A percentile compares a stretch with the other conserved stretches of the same genome.
These are phyloP conservation scores for Monilinia aucupariae DNA, from an alignment of 2,329 filamentous ascomycete species.

Conservation along the genomic window DNA sequence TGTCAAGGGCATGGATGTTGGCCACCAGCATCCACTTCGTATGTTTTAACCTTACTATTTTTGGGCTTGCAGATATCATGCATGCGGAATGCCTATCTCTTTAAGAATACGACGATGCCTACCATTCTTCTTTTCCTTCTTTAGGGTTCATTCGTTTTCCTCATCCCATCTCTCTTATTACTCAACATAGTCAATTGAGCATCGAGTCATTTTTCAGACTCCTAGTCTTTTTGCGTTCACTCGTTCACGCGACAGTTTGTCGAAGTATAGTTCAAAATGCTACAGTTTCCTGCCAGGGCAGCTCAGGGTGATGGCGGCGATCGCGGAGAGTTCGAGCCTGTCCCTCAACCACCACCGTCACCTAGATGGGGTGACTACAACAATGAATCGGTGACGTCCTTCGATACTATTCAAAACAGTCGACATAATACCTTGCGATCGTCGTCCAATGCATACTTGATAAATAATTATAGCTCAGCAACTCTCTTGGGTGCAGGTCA, in stretches of 20 bases:
- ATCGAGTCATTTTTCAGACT: background rate
- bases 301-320: conserved; percentile 2
- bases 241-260: background rate
- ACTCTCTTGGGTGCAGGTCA: background rate
- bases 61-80: conserved; percentile 5
- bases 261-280: conserved; percentile 1
- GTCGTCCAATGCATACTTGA: conserved; percentile 1
- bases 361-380: background rate
- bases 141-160: conserved; percentile 5
- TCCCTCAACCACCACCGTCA: conserved; percentile 5
- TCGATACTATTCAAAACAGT: conserved; percentile 1
- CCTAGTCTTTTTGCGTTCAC: background rate
- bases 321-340: conserved; percentile 11
- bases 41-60: conserved; percentile 3
- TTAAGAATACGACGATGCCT: conserved; percentile 13
- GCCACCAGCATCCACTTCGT: background rate
- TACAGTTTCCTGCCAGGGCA: conserved; percentile 12
- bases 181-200: background rate
- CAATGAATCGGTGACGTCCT: conserved; percentile 5
- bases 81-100: conserved; percentile 1
- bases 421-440: background rate
- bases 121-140: background rate
- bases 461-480: conserved; percentile 12
- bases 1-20: conserved; percentile 3
- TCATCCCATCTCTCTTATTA: background rate